Evolutionary conservation across 352 stramenopile species (phyloP), one percentile per base, ranked within the genome.

Genomic region (Globisporangium recalcitrans): DNA sequence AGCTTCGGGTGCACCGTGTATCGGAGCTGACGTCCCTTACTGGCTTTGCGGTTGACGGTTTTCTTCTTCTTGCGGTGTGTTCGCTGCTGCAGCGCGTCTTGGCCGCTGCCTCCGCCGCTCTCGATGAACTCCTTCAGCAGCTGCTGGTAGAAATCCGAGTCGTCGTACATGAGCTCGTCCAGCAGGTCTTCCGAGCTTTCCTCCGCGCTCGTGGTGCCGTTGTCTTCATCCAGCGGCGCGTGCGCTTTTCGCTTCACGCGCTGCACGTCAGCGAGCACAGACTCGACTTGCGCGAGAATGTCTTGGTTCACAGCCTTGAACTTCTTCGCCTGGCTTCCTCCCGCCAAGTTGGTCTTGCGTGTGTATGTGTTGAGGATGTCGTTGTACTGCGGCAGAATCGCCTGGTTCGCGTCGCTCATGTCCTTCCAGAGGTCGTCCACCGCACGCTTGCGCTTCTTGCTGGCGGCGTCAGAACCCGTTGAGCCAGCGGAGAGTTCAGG

Each of bases 221-320:
- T 67, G 24, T 75, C 72, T 21, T 62, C 54, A 29, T 92, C 82
- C 27, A 80, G 44, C 1, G 76, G 78, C 14, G 82, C 83, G 48
- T 94, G 87, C 19, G 87, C 87, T 68, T 94, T 93, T 36, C 87
- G 80, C 66, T 92, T 91, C 19, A 95, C 77, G 54, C 87, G 83
- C 72, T 91, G 78, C 10, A 77, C 67, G 58, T 95, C 87, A 24
- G 87, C 85, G 8, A 95, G 77, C 52, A 95, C 83, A 0, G 84
- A 82, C 62, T 95, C 87, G 7, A 95, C 87, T 58, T 95, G 87
- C 21, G 84, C 72, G 14, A 95, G 69, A 22, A 95, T 84, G 53
- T 92, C 83, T 58, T 95, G 87, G 70, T 95, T 93, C 60, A 95
- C 85, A 46, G 82, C 83, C 65, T 93, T 92, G 71, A 95, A 95